Evolutionary conservation across 257 asterid species (phyloP).

Genomic region (Solanum acaule): DNA sequence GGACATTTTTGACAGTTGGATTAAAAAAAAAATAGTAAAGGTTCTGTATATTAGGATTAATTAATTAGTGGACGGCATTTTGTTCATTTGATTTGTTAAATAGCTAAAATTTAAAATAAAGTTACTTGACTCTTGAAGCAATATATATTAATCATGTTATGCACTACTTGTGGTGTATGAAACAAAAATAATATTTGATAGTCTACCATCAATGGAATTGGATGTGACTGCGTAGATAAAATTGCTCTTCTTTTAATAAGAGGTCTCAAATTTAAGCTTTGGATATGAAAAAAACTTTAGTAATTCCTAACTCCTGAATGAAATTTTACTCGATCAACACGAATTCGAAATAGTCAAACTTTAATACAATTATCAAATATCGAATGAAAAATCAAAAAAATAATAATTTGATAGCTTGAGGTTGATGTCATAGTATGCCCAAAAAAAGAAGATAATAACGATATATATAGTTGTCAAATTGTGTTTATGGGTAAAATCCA

Average conservation of each 20-base stretch:
- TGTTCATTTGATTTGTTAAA: neutral
- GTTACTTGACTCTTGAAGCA: neutral
- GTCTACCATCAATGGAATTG: too few species aligned
- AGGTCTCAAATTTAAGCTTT: rapidly evolving
- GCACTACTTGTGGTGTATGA: neutral
- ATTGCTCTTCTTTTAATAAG: rapidly evolving
- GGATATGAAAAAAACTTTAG: too few species aligned
- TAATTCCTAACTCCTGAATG: rapidly evolving
- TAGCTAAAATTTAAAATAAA: neutral
- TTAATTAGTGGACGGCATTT: neutral
- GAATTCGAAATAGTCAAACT: too few species aligned
- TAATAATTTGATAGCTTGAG: neutral
- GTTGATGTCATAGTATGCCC: neutral
- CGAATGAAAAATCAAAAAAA: too few species aligned
- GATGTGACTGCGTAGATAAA: too few species aligned
- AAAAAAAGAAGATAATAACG: neutral
- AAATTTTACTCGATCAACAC: too few species aligned
- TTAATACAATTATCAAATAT: rapidly evolving
- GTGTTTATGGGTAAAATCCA: neutral
- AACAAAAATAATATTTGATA: neutral
- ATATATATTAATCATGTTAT: neutral
- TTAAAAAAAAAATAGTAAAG: neutral
- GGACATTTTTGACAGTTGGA: neutral
- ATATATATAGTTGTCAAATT: neutral
- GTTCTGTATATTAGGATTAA: neutral